These are phyloP conservation scores for Microascus cirrosus DNA, from an alignment of 2,329 filamentous ascomycete genomes.

Conservation along the genomic window DNA sequence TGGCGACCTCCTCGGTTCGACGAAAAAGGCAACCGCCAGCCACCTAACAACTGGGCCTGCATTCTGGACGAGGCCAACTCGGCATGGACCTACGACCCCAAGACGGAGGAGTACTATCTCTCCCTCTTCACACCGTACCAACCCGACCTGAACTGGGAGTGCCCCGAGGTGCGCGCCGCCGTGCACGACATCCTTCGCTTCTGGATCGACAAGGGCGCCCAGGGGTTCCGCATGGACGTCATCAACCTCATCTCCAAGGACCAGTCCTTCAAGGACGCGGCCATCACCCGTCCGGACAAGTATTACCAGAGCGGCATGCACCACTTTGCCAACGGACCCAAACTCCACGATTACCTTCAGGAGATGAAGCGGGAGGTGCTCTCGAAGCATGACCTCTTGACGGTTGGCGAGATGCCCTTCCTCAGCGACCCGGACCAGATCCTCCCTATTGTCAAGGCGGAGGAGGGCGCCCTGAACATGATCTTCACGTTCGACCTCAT, in stretches of 20 bases:
- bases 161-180: conserved; percentile 49
- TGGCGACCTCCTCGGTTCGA: conserved; percentile 51
- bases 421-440: conserved; percentile 28
- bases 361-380: conserved; percentile 30
- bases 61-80: conserved; percentile 17
- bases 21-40: conserved; percentile 41
- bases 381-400: conserved; percentile 35
- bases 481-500: conserved; percentile 62
- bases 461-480: conserved; percentile 54
- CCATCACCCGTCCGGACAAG: conserved; percentile 9
- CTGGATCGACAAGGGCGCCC: conserved; percentile 59
- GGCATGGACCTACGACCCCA: conserved; percentile 37
- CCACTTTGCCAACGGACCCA: conserved; percentile 42
- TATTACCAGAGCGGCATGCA: conserved; percentile 21
- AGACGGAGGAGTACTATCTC: conserved; percentile 45
- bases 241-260: conserved; percentile 59
- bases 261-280: conserved; percentile 39
- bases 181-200: conserved; percentile 62
- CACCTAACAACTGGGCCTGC: conserved; percentile 47
- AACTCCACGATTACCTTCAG: conserved; percentile 32
- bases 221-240: conserved; percentile 57
- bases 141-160: conserved; percentile 72
- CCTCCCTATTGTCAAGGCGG: conserved; percentile 38
- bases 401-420: conserved; percentile 39
- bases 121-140: conserved; percentile 60